Conservation (phyloP, 2,329 filamentous ascomycete genomes). For the Zymoseptoria pseudotritici region DNA sequence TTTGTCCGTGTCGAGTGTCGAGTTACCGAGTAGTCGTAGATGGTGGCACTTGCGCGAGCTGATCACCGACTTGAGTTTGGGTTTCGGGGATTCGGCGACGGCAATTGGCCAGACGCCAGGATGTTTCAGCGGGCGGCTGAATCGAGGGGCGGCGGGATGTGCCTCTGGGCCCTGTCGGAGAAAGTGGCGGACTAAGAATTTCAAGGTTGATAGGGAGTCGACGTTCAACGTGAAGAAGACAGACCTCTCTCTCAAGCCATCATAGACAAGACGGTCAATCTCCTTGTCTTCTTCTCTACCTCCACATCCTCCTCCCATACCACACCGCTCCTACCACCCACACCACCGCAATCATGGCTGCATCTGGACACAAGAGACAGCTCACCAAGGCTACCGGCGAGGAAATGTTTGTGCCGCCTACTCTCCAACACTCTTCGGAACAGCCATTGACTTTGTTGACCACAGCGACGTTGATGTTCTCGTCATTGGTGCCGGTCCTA, state of each 20-base stretch:
- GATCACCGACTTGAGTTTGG: too few species aligned
- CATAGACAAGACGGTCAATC: neutral
- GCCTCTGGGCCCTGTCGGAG: neutral
- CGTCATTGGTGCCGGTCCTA: slow-evolving; percentile 95
- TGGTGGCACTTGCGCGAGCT: too few species aligned
- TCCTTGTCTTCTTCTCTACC: neutral
- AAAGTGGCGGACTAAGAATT: neutral
- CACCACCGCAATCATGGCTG: slow-evolving; percentile 8
- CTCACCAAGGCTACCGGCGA: slow-evolving; percentile 29
- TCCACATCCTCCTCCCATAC: neutral
- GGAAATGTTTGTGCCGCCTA: slow-evolving; percentile 22
- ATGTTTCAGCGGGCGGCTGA: neutral
- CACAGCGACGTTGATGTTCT: slow-evolving; percentile 87
- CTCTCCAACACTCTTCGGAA: neutral
- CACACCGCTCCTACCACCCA: neutral
- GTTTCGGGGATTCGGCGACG: too few species aligned
- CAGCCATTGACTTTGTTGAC: neutral
- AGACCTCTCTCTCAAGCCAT: neutral
- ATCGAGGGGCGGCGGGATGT: neutral
- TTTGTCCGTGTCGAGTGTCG: too few species aligned
- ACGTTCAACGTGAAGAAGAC: neutral
- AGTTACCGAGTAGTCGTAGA: too few species aligned
- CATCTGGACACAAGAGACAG: slow-evolving; percentile 22
- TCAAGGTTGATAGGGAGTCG: neutral
- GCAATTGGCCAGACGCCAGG: neutral